Percentiles rank a stretch among this genome's conserved stretches.
Conservation (phyloP, 371 early-diverging fungal genomes). For the Saksenaea oblongispora region DNA sequence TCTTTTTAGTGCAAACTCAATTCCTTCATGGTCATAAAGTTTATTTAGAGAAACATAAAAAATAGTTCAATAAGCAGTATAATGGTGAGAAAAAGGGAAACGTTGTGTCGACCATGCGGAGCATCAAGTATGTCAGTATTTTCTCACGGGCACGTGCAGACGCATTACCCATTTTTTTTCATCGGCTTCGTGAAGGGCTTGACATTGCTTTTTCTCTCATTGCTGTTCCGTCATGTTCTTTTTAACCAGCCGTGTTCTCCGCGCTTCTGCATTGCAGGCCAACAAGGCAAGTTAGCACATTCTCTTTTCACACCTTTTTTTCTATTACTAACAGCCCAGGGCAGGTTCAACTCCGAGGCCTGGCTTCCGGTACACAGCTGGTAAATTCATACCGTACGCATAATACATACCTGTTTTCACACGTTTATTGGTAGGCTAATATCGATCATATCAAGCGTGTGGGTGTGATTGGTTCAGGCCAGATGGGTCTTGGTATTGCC, state of each 20-base stretch:
- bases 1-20: too few relatives aligned
- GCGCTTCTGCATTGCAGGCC: background rate
- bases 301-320: background rate
- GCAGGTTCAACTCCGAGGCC: background rate
- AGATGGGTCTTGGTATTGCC: slow-evolving; percentile 96
- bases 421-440: slow-evolving; percentile 14
- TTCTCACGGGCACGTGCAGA: slow-evolving; percentile 3
- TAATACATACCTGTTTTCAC: background rate
- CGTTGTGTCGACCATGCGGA: background rate
- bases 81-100: too few relatives aligned
- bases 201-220: background rate
- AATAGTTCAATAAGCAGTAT: too few relatives aligned
- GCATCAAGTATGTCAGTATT: background rate
- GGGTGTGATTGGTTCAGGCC: slow-evolving; percentile 83
- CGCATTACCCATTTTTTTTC: background rate
- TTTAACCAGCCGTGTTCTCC: background rate
- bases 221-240: background rate
- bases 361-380: slow-evolving; percentile 5
- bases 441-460: slow-evolving; percentile 55
- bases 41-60: too few relatives aligned
- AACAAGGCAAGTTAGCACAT: background rate
- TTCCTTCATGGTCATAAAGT: too few relatives aligned
- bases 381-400: background rate
- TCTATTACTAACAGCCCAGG: background rate
- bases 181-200: background rate